These are phyloP conservation scores for Diaporthe amygdali DNA, from an alignment of 2,329 filamentous ascomycete genomes.

Conservation along the genomic window DNA sequence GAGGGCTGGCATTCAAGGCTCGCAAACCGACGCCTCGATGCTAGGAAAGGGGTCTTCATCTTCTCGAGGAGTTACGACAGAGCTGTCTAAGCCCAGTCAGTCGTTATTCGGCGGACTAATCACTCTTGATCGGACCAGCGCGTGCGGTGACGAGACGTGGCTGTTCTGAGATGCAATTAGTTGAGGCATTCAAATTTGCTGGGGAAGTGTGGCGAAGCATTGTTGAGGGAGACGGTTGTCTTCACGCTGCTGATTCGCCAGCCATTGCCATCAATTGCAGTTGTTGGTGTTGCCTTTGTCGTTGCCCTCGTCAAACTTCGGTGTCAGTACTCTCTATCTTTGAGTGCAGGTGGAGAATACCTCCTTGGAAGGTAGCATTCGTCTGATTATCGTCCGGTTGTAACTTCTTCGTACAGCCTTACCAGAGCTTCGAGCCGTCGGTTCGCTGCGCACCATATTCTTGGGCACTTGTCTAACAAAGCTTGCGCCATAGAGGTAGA, in stretches of 20 bases:
- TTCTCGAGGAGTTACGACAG: background rate
- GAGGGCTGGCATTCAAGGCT: background rate
- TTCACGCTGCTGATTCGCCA: no score
- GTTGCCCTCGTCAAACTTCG: background rate
- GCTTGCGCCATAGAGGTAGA: background rate
- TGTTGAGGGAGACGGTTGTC: no score
- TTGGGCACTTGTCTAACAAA: background rate
- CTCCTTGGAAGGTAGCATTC: background rate
- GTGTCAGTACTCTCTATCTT: background rate
- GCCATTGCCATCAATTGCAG: no score
- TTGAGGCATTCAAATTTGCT: no score
- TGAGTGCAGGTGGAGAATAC: background rate
- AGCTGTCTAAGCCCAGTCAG: background rate
- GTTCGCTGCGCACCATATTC: background rate
- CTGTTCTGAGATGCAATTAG: background rate
- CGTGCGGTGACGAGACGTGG: background rate
- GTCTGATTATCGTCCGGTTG: background rate
- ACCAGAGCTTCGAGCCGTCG: background rate
- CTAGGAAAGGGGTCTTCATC: background rate
- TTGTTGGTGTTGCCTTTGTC: background rate
- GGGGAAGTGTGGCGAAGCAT: background rate
- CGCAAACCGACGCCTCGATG: background rate
- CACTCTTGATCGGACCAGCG: background rate
- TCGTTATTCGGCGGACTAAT: background rate
- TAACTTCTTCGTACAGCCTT: background rate